Conservation (phyloP, 75 land plant genomes). For the Gnetum montanum region DNA sequence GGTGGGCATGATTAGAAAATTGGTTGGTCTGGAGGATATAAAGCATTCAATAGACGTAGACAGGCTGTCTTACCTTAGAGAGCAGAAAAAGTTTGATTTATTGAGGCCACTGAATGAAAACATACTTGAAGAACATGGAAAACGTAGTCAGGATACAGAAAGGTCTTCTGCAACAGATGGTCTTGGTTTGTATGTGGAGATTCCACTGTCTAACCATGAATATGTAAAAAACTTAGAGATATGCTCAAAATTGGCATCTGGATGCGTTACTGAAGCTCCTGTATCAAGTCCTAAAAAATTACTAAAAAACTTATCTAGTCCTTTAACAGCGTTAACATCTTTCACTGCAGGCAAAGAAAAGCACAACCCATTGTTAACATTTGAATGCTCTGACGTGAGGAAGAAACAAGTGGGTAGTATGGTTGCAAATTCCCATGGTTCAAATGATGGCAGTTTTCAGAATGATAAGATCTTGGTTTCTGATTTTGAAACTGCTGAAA, state of each 20-base stretch:
- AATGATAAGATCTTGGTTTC: not conserved
- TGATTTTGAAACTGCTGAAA: not conserved
- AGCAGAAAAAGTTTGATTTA: not conserved
- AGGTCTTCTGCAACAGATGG: not conserved
- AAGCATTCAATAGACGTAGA: not conserved
- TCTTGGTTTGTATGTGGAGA: conserved; percentile 1
- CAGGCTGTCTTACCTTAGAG: conserved; percentile 4
- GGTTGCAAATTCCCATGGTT: not conserved
- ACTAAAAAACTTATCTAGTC: not conserved
- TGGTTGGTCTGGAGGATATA: conserved; percentile 6
- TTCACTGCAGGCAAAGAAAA: conserved; percentile 1
- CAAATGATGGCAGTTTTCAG: not conserved
- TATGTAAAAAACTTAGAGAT: not conserved
- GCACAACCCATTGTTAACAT: not conserved
- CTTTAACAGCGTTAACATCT: not conserved
- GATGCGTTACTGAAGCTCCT: not conserved
- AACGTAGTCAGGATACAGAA: too few species aligned
- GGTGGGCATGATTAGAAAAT: conserved; percentile 5
- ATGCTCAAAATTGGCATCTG: not conserved
- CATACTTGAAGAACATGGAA: too few species aligned
- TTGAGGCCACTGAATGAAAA: too few species aligned
- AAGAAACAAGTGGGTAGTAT: not conserved
- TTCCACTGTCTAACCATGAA: not conserved
- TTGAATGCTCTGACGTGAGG: not conserved
- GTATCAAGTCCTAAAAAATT: not conserved